Conservation (phyloP, 306 rosid genomes). For the Cucurbita ficifolia region DNA sequence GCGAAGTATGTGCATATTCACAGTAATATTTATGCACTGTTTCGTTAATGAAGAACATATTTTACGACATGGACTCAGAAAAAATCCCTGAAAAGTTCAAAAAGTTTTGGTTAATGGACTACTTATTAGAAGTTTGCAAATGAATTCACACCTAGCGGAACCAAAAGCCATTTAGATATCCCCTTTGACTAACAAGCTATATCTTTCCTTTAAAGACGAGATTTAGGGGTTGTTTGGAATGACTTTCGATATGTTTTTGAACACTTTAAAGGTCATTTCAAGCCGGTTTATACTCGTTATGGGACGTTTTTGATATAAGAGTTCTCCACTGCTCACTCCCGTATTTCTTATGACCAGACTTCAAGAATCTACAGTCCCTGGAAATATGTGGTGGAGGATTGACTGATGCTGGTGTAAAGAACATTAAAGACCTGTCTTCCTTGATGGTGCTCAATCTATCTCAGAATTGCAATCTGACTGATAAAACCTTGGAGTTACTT, state of each 20-base stretch:
- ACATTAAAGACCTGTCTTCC: constrained; percentile 73
- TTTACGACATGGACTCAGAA: not conserved
- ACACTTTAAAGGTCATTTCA: not conserved
- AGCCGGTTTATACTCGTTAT: not conserved
- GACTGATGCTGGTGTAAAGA: constrained; percentile 83
- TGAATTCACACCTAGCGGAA: not conserved
- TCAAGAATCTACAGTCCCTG: constrained; percentile 73
- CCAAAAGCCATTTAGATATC: not conserved
- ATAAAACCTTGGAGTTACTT: constrained; percentile 66
- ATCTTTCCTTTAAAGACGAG: not conserved
- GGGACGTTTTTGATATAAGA: not conserved
- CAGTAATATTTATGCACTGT: not conserved
- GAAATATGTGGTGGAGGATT: constrained; percentile 92
- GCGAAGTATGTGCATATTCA: constrained; percentile 37
- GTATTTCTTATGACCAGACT: constrained; percentile 32
- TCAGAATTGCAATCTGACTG: constrained; percentile 76
- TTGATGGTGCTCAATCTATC: constrained; percentile 70
- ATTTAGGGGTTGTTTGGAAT: not conserved
- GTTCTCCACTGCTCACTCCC: not conserved
- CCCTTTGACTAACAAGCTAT: not conserved
- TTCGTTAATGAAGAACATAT: not conserved
- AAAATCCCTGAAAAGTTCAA: not conserved
- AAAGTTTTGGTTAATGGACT: not conserved
- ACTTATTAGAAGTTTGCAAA: not conserved
- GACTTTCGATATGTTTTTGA: not conserved